Percentiles rank a stretch among this genome's conserved stretches.
phyloP scores from a whole-genome alignment of 805 yeast genomes.

The Lipomyces sp. region DNA sequence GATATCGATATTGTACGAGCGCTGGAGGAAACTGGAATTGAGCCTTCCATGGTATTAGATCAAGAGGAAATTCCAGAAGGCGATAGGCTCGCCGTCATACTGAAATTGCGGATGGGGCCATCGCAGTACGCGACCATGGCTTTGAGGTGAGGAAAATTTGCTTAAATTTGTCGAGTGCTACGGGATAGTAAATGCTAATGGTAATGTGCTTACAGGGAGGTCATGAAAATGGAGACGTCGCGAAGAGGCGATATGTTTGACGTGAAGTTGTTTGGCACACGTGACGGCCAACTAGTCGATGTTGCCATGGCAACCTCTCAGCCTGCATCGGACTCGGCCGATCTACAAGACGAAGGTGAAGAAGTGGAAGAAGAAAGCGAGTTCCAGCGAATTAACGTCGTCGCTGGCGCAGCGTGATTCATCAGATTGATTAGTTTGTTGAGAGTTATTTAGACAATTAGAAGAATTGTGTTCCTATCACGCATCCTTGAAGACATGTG shows the following conservation, averaged over 20 bases:
- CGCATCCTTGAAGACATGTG: too few relatives aligned
- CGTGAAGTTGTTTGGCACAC: slow-evolving; percentile 23
- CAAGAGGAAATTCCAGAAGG: slow-evolving; percentile 44
- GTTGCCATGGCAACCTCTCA: neutral
- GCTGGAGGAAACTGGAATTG: slow-evolving; percentile 40
- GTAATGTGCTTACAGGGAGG: slow-evolving; percentile 21
- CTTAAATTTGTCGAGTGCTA: neutral
- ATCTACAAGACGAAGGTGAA: too few relatives aligned
- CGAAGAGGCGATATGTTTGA: slow-evolving; percentile 37
- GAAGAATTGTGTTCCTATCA: too few relatives aligned
- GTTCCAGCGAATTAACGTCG: neutral
- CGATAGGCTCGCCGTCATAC: slow-evolving; percentile 66
- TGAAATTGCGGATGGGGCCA: slow-evolving; percentile 77
- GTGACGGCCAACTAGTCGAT: slow-evolving; percentile 13
- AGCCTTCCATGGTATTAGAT: slow-evolving; percentile 15
- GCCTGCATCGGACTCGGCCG: neutral
- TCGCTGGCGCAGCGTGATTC: too few relatives aligned
- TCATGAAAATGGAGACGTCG: slow-evolving; percentile 36
- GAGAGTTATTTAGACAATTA: too few relatives aligned
- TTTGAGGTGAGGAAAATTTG: slow-evolving; percentile 66
- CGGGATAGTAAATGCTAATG: neutral
- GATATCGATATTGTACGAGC: slow-evolving; percentile 64
- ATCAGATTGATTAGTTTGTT: too few relatives aligned
- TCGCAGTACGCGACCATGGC: slow-evolving; percentile 99
- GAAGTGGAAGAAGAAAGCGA: neutral